Conservation (phyloP, 225 moss, liverwort and hornwort genomes). For the Polytrichum formosum region DNA sequence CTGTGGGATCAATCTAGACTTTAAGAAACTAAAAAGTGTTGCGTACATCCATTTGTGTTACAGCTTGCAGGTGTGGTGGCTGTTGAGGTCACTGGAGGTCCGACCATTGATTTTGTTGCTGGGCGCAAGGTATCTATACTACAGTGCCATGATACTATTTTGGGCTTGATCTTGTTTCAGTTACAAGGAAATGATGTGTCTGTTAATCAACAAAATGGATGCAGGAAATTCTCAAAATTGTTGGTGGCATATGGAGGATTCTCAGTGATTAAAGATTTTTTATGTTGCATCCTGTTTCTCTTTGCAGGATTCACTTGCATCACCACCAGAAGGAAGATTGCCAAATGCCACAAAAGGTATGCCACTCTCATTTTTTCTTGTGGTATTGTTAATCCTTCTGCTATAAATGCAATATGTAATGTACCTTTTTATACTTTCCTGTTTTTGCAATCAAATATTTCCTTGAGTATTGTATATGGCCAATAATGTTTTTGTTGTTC, state of each 20-base stretch:
- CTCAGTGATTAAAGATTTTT: not conserved
- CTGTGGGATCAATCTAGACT: too few relatives aligned
- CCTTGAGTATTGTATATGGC: not conserved
- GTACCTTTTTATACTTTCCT: too few relatives aligned
- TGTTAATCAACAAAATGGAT: too few relatives aligned
- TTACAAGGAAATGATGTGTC: too few relatives aligned
- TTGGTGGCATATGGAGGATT: not conserved
- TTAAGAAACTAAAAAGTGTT: not conserved
- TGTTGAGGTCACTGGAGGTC: conserved; percentile 96
- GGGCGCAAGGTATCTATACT: conserved; percentile 63
- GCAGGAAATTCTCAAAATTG: too few relatives aligned
- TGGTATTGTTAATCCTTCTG: too few relatives aligned
- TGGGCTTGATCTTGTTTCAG: too few relatives aligned
- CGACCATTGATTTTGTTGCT: conserved; percentile 67
- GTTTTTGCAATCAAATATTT: too few relatives aligned
- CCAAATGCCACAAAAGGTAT: conserved; percentile 67
- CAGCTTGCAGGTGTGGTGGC: conserved; percentile 94
- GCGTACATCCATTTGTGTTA: conserved; percentile 11
- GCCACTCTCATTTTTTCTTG: not conserved
- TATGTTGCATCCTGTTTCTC: conserved; percentile 1
- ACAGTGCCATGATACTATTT: not conserved
- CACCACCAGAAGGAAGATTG: conserved; percentile 82
- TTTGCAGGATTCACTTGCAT: conserved; percentile 72
- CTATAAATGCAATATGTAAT: too few relatives aligned
- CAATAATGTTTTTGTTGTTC: conserved; percentile 2